A percentile compares a stretch with the other conserved stretches of the same genome.
Evolutionary conservation across 2,329 filamentous ascomycete species (phyloP).

Genomic region (Sarocladiaceae sp.): DNA sequence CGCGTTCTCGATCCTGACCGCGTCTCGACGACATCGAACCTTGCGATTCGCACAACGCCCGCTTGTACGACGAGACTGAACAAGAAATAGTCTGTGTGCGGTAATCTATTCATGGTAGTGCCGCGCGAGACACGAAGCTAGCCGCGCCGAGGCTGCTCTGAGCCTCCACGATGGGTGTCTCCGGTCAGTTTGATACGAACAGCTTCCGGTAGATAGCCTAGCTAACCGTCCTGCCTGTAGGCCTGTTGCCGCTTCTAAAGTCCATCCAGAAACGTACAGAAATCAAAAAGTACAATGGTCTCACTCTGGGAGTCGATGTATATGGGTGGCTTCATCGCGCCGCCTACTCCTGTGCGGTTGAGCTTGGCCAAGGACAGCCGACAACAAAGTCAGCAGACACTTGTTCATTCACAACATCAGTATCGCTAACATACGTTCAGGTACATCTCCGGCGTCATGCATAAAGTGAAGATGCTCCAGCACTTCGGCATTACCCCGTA

Average conservation of each 20-base stretch:
- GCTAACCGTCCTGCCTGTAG: conserved; percentile 33
- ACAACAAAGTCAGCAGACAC: conserved; percentile 64
- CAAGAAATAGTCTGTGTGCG: too few species aligned
- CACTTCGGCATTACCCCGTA: conserved; percentile 94
- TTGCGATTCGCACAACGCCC: too few species aligned
- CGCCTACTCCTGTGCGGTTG: conserved; percentile 81
- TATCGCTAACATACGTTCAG: conserved; percentile 34
- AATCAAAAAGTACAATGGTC: conserved; percentile 78
- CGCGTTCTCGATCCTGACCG: not conserved
- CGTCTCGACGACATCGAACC: not conserved
- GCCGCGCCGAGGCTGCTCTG: conserved; percentile 2
- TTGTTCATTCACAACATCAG: not conserved
- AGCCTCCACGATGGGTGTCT: conserved; percentile 27
- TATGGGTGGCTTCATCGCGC: conserved; percentile 98
- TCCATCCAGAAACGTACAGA: conserved; percentile 89
- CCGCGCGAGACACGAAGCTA: not conserved
- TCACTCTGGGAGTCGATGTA: conserved; percentile 89
- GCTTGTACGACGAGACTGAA: not conserved
- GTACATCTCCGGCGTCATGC: conserved; percentile 85
- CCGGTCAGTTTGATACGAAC: conserved; percentile 23
- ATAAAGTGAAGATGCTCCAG: conserved; percentile 86
- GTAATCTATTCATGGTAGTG: too few species aligned
- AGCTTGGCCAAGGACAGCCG: conserved; percentile 81
- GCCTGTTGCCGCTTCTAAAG: conserved; percentile 84
- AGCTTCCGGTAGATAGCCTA: not conserved